Evolutionary conservation across 1,284 basidiomycete genomes (phyloP).

Genomic region (Fomitopsis palustris): DNA sequence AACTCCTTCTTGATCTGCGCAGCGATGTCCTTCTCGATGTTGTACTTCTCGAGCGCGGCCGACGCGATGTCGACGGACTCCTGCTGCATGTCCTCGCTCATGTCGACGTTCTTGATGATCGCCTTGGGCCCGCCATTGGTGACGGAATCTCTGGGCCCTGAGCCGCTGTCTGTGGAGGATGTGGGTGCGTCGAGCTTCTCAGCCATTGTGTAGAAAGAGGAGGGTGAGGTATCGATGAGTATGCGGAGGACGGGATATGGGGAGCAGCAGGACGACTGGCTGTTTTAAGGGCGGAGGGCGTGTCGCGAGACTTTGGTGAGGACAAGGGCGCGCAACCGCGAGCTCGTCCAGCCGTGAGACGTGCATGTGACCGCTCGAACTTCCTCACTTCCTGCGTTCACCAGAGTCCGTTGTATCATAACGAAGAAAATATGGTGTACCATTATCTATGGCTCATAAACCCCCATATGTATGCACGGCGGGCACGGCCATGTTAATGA

Average conservation of each 20-base stretch:
- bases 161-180: conserved; percentile 48
- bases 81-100: conserved; percentile 95
- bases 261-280: too few species aligned
- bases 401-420: too few species aligned
- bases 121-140: conserved; percentile 60
- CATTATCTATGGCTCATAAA: too few species aligned
- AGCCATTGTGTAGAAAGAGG: conserved; percentile 41
- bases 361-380: not conserved
- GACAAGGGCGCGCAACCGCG: not conserved
- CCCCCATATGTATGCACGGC: too few species aligned
- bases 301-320: not conserved
- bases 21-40: conserved; percentile 97
- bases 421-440: too few species aligned
- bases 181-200: conserved; percentile 60
- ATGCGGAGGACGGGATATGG: not conserved
- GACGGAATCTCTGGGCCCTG: conserved; percentile 39
- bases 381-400: too few species aligned
- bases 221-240: not conserved
- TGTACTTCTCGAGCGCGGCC: conserved; percentile 85
- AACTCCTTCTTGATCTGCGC: conserved; percentile 98
- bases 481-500: too few species aligned
- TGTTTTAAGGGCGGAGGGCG: not conserved
- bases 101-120: conserved; percentile 96
- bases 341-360: not conserved
- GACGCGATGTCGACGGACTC: conserved; percentile 86